Conservation (phyloP, 148 eudicot species). For the Vaccinium vitisidaea region DNA sequence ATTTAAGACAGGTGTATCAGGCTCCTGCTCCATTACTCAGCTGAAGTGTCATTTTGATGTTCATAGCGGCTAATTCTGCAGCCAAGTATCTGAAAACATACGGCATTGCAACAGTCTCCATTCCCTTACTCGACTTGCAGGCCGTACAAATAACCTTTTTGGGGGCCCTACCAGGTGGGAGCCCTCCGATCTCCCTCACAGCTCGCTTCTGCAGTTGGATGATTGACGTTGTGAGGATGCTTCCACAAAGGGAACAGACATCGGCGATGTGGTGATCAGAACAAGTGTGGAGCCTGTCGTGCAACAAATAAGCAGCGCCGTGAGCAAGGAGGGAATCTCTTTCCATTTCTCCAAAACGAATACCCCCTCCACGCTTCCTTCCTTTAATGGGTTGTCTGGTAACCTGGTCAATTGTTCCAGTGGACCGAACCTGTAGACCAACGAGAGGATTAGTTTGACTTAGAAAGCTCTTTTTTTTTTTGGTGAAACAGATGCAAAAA, state of each 20-base stretch:
- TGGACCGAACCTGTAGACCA: conserved; percentile 76
- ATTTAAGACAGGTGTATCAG: not conserved
- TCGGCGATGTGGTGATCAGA: conserved; percentile 93
- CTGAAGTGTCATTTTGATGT: conserved; percentile 74
- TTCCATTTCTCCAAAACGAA: conserved; percentile 98
- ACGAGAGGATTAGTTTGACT: not conserved
- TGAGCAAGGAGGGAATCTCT: conserved; percentile 93
- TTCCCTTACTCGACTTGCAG: conserved; percentile 76
- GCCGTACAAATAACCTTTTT: conserved; percentile 69
- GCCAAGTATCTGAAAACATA: conserved; percentile 81
- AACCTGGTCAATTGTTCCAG: conserved; percentile 73
- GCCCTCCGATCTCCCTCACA: conserved; percentile 51
- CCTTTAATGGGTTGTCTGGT: conserved; percentile 95
- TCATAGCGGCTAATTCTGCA: conserved; percentile 95
- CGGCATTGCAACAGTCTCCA: conserved; percentile 97
- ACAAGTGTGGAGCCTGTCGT: conserved; percentile 81
- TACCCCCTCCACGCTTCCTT: conserved; percentile 91
- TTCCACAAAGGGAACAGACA: conserved; percentile 90
- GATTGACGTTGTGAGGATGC: conserved; percentile 59
- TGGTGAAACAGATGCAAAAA: not conserved
- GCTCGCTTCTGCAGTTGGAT: conserved; percentile 45
- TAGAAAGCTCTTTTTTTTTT: not conserved
- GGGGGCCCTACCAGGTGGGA: conserved; percentile 57
- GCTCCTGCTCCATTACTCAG: conserved; percentile 49
- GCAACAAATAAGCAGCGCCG: conserved; percentile 84